phyloP scores from a whole-genome alignment of 768 basidiomycete species.

The Trametes maxima region DNA sequence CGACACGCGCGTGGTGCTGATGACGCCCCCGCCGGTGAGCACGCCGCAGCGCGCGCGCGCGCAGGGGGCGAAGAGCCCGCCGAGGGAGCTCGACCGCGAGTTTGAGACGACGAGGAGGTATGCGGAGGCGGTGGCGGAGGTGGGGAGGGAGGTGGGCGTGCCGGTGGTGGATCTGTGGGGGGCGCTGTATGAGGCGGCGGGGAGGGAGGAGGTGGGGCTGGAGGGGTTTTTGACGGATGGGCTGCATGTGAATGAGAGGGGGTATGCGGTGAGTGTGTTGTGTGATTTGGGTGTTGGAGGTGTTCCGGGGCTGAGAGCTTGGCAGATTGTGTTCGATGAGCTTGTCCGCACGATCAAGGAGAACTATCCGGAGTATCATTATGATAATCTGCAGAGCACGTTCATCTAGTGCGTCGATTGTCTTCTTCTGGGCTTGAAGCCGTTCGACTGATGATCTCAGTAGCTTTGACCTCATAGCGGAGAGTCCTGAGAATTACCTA shows the following conservation, averaged over 20 bases:
- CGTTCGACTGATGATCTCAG: neutral
- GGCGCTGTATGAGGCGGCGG: conserved; percentile 73
- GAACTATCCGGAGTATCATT: conserved; percentile 69
- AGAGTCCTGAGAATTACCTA: conserved; percentile 7
- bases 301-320: neutral
- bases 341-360: conserved; percentile 58
- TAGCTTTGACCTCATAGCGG: conserved; percentile 19
- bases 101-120: conserved; percentile 68
- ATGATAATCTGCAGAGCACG: conserved; percentile 56
- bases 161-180: conserved; percentile 78
- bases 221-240: conserved; percentile 68
- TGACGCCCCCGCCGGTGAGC: conserved; percentile 86
- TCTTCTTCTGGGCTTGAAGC: no score
- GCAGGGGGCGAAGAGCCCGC: conserved; percentile 51
- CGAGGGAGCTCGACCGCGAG: conserved; percentile 55
- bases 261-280: conserved; percentile 61
- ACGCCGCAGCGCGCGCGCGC: conserved; percentile 56
- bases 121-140: conserved; percentile 66
- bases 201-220: conserved; percentile 55
- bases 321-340: conserved; percentile 67
- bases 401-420: conserved; percentile 57
- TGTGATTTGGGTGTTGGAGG: neutral
- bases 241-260: conserved; percentile 74
- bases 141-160: conserved; percentile 57
- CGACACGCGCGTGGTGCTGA: conserved; percentile 71